Percentiles rank a stretch among this genome's conserved stretches.
Conservation (phyloP, 225 moss, liverwort and hornwort species). For the Lunularia cruciata region DNA sequence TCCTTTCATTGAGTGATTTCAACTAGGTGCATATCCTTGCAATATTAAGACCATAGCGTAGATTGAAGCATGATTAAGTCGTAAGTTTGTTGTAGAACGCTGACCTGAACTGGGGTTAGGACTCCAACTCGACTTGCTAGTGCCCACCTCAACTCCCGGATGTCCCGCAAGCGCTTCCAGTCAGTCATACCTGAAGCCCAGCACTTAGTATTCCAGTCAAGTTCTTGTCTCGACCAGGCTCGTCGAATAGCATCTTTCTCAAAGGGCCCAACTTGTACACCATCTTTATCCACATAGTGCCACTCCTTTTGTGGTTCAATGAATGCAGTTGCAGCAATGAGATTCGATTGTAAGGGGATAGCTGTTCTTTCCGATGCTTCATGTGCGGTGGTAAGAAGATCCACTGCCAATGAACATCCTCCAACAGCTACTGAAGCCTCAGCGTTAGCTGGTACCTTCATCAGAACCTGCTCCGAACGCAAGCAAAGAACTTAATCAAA, state of each 20-base stretch:
- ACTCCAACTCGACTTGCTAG: constrained; percentile 78
- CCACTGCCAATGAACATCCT: constrained; percentile 85
- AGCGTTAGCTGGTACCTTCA: constrained; percentile 74
- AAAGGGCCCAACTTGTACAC: constrained; percentile 73
- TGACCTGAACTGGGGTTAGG: constrained; percentile 85
- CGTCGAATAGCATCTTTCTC: constrained; percentile 89
- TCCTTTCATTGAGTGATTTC: too few relatives aligned
- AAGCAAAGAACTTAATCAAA: background rate
- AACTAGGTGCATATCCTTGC: too few relatives aligned
- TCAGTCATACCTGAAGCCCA: constrained; percentile 94
- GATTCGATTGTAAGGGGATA: constrained; percentile 86
- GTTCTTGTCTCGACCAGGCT: constrained; percentile 83
- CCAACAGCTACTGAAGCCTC: constrained; percentile 86
- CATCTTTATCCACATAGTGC: constrained; percentile 77
- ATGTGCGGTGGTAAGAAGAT: constrained; percentile 90
- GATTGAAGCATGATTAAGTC: background rate
- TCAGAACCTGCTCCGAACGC: constrained; percentile 64
- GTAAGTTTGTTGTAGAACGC: background rate
- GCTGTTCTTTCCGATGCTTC: constrained; percentile 94
- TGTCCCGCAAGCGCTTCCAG: constrained; percentile 86
- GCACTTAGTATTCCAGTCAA: constrained; percentile 88
- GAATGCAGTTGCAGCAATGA: constrained; percentile 87
- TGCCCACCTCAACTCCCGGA: constrained; percentile 90
- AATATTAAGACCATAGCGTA: too few relatives aligned
- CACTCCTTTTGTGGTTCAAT: constrained; percentile 94